Evolutionary conservation across 1,139 yeast genomes (phyloP), one percentile per base, ranked within the genome.

Genomic region (Pichia sp.): DNA sequence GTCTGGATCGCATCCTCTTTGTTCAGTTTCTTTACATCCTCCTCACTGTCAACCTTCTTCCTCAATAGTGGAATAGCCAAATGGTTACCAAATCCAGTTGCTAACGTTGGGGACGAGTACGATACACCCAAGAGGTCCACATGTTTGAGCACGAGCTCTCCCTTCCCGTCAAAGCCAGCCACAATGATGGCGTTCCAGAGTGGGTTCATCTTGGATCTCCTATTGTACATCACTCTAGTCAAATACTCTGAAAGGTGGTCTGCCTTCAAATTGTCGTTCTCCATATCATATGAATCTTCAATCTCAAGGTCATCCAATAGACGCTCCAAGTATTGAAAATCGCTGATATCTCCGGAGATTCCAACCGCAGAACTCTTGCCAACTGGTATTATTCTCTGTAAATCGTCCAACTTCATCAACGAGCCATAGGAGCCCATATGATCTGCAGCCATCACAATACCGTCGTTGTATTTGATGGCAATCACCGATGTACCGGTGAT

Each of bases 11-110:
- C 99, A 50, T 86, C 82, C 55, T 77, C 85, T 64, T 87, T 87
- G 34, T 80, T 74, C 26, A 93, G 79, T 44, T 83, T 80, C 50
- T 69, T 70, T 28, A 74, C 80, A 61, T 90, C 96, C 39, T 79
- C 83, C 60, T 91, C 97, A 45, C 75, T 74, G 54, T 91, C 96
- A 47, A 87, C 88, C 56, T 85, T 76, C 66, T 87, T 83, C 73
- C 99, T 85, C 68, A 95, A 77, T 60, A 95, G 74, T 36, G 99
- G 99, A 44, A 90, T 73, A 3, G 99, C 99, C 69, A 95, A 76
- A 69, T 95, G 93, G 12, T 96, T 85, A 53, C 99, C 99, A 69
- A 91, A 93, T 1, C 99, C 99, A 2, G 99, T 91, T 47, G 98
- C 96, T 57, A 95, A 74, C 3, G 96, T 78, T 34, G 96, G 95